These are phyloP conservation scores for Yarrowia yakushimensis DNA, from an alignment of 805 yeast species.

Conservation along the genomic window DNA sequence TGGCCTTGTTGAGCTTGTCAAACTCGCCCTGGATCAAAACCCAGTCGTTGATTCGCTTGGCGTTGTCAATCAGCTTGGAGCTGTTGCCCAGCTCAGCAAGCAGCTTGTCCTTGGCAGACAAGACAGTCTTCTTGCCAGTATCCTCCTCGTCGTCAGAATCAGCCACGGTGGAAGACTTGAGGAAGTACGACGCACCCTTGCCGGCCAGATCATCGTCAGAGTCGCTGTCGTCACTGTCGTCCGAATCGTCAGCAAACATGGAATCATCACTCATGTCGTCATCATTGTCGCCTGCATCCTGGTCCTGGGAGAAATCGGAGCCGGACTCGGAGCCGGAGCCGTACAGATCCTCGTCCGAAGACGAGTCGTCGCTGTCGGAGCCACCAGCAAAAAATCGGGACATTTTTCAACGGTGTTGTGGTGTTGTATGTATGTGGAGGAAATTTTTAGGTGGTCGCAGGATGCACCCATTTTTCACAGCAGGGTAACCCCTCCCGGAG, in stretches of 20 bases:
- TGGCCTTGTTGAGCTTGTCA: constrained; percentile 67
- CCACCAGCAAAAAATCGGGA: constrained; percentile 78
- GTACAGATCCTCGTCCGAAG: constrained; percentile 57
- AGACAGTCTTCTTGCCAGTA: constrained; percentile 80
- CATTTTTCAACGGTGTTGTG: constrained; percentile 44
- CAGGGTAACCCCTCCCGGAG: not conserved
- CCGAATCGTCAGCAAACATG: constrained; percentile 42
- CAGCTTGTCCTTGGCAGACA: constrained; percentile 88
- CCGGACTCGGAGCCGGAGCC: constrained; percentile 44
- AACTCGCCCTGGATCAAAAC: constrained; percentile 64
- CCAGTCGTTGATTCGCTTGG: constrained; percentile 76
- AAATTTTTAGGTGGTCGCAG: not conserved
- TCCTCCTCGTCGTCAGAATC: constrained; percentile 58
- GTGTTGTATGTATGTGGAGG: constrained; percentile 9
- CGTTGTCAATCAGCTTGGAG: constrained; percentile 64
- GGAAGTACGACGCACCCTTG: constrained; percentile 38
- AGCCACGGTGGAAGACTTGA: constrained; percentile 37
- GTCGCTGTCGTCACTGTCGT: constrained; percentile 36
- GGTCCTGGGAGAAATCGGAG: constrained; percentile 34
- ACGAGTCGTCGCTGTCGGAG: constrained; percentile 56
- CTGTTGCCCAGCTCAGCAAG: constrained; percentile 76
- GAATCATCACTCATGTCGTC: constrained; percentile 42
- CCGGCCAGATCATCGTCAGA: constrained; percentile 39
- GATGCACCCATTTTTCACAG: not conserved
- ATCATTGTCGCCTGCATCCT: constrained; percentile 33